A percentile compares a stretch with the other conserved stretches of the same genome.
Evolutionary conservation across 148 eudicot genomes (phyloP).

Genomic region (Salicornia ramosissima): DNA sequence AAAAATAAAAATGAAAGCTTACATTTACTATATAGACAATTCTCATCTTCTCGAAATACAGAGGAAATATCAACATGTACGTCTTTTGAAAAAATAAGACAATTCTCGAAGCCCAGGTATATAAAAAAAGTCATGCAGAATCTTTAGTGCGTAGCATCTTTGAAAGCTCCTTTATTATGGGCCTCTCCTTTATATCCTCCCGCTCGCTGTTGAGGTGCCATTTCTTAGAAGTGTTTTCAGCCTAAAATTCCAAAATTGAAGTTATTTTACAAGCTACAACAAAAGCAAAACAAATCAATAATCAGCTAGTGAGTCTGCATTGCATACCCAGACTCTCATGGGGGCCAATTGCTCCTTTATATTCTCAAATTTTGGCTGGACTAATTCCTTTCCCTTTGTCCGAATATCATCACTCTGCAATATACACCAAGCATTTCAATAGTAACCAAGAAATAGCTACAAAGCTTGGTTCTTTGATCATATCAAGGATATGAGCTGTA

Average conservation of each 20-base stretch:
- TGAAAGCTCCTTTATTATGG: slow-evolving; percentile 68
- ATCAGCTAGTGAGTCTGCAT: neutral
- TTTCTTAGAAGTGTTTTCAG: slow-evolving; percentile 58
- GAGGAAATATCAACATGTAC: no score
- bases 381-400: slow-evolving; percentile 52
- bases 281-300: neutral
- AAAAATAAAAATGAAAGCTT: no score
- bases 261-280: slow-evolving; percentile 7
- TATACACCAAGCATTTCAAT: no score
- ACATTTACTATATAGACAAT: no score
- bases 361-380: slow-evolving; percentile 49
- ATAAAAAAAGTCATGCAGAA: slow-evolving; percentile 25
- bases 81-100: no score
- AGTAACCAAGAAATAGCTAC: no score
- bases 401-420: slow-evolving; percentile 58
- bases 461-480: neutral
- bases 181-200: slow-evolving; percentile 49
- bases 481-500: no score
- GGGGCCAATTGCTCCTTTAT: slow-evolving; percentile 59
- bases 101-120: neutral
- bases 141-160: slow-evolving; percentile 45
- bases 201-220: slow-evolving; percentile 64
- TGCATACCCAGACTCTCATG: slow-evolving; percentile 61
- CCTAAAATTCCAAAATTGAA: slow-evolving; percentile 36
- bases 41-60: no score